Evolutionary conservation across 441 rosid species (phyloP).

Genomic region (Pelargonium australe): DNA sequence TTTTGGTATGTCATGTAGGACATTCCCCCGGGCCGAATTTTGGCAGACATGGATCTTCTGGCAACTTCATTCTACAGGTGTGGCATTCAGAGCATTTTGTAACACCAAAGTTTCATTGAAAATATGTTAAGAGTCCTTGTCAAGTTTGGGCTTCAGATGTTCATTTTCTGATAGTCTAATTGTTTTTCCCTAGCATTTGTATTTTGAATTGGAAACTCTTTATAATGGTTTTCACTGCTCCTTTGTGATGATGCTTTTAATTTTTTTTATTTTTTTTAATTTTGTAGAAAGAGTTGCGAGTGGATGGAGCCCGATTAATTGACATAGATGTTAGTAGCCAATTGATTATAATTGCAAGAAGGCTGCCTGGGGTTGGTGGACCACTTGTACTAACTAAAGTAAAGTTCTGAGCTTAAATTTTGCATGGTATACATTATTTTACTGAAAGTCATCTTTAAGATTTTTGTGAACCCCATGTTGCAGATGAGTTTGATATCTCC

Average conservation of each 20-base stretch:
- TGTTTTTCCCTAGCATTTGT: neutral
- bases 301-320: slow-evolving; percentile 76
- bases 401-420: slow-evolving; percentile 26
- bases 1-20: slow-evolving; percentile 24
- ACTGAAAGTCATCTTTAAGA: slow-evolving; percentile 3
- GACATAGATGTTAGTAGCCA: slow-evolving; percentile 52
- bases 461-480: slow-evolving; percentile 20
- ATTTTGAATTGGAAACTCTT: neutral
- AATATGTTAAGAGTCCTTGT: neutral
- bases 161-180: neutral
- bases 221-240: neutral
- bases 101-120: neutral
- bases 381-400: slow-evolving; percentile 62
- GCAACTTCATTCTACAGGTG: slow-evolving; percentile 56
- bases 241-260: neutral
- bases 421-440: slow-evolving; percentile 9
- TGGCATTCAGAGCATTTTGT: slow-evolving; percentile 16
- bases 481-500: slow-evolving; percentile 66
- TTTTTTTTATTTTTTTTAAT: neutral
- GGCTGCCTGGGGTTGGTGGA: slow-evolving; percentile 52
- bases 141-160: neutral
- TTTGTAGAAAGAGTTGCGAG: slow-evolving; percentile 42
- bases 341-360: slow-evolving; percentile 50
- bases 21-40: slow-evolving; percentile 24
- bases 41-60: slow-evolving; percentile 30